These are phyloP conservation scores for Saccharomyces mikatae DNA, from an alignment of 805 yeast species.

Conservation along the genomic window DNA sequence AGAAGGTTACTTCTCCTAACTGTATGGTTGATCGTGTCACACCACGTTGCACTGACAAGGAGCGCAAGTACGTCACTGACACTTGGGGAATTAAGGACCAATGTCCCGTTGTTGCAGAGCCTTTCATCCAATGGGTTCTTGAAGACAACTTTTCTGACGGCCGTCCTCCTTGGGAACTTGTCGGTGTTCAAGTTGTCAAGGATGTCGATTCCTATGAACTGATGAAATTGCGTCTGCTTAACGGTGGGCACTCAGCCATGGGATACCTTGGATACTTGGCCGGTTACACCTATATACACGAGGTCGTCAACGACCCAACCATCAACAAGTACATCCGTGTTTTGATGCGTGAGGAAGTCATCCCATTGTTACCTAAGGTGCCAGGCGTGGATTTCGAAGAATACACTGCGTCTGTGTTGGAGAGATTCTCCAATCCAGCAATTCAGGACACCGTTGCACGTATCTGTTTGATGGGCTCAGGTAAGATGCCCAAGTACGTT, in stretches of 20 bases:
- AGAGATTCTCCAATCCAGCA: constrained; percentile 6
- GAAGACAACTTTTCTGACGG: constrained; percentile 5
- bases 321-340: constrained; percentile 4
- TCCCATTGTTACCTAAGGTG: constrained; percentile 4
- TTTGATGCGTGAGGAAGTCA: constrained; percentile 5
- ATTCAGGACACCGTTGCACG: constrained; percentile 6
- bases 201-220: constrained; percentile 6
- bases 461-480: constrained; percentile 7
- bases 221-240: constrained; percentile 6
- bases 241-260: constrained; percentile 6
- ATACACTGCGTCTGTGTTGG: constrained; percentile 4
- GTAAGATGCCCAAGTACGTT: constrained; percentile 8
- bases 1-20: constrained; percentile 4
- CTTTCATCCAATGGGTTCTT: constrained; percentile 7
- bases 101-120: constrained; percentile 6
- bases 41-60: constrained; percentile 3
- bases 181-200: constrained; percentile 5
- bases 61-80: constrained; percentile 2
- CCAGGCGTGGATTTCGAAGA: constrained; percentile 5
- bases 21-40: constrained; percentile 8
- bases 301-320: constrained; percentile 4
- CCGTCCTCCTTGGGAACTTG: constrained; percentile 4
- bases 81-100: constrained; percentile 3
- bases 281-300: constrained; percentile 5
- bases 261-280: constrained; percentile 6